These are phyloP conservation scores for Eimeria tenella DNA, from an alignment of 169 alveolate genomes.

Conservation along the genomic window DNA sequence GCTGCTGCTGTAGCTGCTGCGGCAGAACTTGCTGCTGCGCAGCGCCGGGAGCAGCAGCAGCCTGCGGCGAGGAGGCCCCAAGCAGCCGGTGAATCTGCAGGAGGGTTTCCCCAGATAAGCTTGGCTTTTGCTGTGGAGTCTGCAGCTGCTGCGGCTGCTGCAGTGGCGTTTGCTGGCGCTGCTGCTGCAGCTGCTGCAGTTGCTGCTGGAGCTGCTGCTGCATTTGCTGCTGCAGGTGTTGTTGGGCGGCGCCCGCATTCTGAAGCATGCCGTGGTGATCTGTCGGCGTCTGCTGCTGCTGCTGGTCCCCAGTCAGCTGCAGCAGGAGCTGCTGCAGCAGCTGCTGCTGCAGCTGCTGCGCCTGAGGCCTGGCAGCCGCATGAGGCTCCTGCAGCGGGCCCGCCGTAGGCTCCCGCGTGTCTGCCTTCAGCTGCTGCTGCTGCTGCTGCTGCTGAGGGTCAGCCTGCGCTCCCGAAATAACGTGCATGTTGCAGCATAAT, in stretches of 20 bases:
- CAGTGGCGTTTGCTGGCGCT: constrained; percentile 2
- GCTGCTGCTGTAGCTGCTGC: constrained; percentile 35
- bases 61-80: constrained; percentile 31
- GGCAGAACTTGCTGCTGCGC: neutral
- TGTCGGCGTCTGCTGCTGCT: neutral
- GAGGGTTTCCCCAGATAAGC: constrained; percentile 18
- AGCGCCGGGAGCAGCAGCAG: constrained; percentile 32
- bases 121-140: neutral
- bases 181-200: constrained; percentile 36
- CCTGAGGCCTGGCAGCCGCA: neutral
- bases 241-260: constrained; percentile 49
- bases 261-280: neutral
- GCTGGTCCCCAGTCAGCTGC: constrained; percentile 51
- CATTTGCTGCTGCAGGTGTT: constrained; percentile 32
- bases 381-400: constrained; percentile 12
- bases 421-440: constrained; percentile 52
- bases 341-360: constrained; percentile 70
- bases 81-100: constrained; percentile 40
- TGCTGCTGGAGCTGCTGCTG: constrained; percentile 31
- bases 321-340: constrained; percentile 61
- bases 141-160: constrained; percentile 23
- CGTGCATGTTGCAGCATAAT: constrained; percentile 69
- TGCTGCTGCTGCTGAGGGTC: constrained; percentile 71
- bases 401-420: neutral
- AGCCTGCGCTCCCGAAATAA: constrained; percentile 41